Base-by-base conservation (phyloP, 2,329 filamentous ascomycete genomes). In the Botrytis deweyae region DNA sequence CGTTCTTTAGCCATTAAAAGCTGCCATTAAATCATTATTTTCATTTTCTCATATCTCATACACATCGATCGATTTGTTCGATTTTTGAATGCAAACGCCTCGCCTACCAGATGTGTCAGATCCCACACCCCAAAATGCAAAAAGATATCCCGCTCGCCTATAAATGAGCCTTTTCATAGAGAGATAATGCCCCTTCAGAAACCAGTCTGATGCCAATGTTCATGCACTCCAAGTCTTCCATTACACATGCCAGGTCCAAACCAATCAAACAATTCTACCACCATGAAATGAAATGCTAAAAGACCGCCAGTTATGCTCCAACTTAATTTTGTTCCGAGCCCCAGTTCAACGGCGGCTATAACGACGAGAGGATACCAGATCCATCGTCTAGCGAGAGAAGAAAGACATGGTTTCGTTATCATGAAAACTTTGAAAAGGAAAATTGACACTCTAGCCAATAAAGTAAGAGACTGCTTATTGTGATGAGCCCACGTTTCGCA, bases 351-450 rank as follows among this genome's bases (percentile, higher is more conserved):
- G 1, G 88, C 89, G 12, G 93, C 93, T 16, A 95, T 81, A 4
- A 87, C 82, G 3, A 97, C 83, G 2, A 97, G 84, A 3, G 92
- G 89, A 76, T 92, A 90, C 8, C 89, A 86, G 8, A 94, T 83
- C 81, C 87, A 87, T 16, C 89, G 84, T 68, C 87, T 90, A 20
- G 89, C 86, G 64, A 90, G 89, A 73, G 90, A 90, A 0, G 94
- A 94, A 80, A 89, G 89, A 81, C 94, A 97, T 1, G 91, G 88
- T 68, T 88, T 86, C 3, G 88, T 86, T 14, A 96, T 83, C 0
- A 89, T 88, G 18, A 87, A 83, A 16, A 94, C 83, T 81, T 97
- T 97, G 68, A 87, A 77, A 6, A 91, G 81, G 77, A 97, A 95
- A 0, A 95, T 78, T 1, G 82, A 78, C 5, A 93, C 82, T 66